Evolutionary conservation across 2,329 filamentous ascomycete species (phyloP), one percentile per base, ranked within the genome.

Genomic region (Teratosphaeria epicoccoides): DNA sequence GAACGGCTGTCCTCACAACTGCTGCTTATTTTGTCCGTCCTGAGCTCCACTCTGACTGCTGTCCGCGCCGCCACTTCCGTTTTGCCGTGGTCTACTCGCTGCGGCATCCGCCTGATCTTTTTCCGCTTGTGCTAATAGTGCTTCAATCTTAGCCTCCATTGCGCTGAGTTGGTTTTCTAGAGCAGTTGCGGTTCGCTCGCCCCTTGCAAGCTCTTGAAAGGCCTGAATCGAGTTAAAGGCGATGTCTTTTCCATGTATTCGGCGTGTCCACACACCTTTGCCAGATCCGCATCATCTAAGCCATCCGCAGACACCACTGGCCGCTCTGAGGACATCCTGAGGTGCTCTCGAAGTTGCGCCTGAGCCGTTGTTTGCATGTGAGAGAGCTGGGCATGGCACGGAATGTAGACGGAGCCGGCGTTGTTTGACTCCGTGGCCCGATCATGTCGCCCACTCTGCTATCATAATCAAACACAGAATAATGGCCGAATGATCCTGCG

Each of bases 91-190:
- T 40, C 33, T 40, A 17, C n/a, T n/a, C n/a, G 33, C 33, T n/a
- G 33, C 47, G 11, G 57, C 54, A 12, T 63, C 57, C 44, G 62
- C 67, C 62, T 66, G 62, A 3, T 72, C 68, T 50, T 69, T 67
- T 53, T 74, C 73, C 20, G 76, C 72, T 50, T 72, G 70, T 14
- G 71, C 74, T 17, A 79, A 66, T 4, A 79, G 62, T 44, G 73
- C 71, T 56, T 78, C 75, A 46, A 82, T 79, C 63, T 76, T 77
- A 50, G 69, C 70, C 61, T 82, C 79, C 49, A 82, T 70, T 23
- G 68, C 68, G 52, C 71, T 72, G 26, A 82, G 70, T 57, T 79
- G 74, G 54, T 71, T 72, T 61, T 82, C 79, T 25, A 82, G 64
- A 20, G 73, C 76, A 24, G 75, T 68, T 5, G 79, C 79, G 26